These are phyloP conservation scores for Ustilago crameri DNA, from an alignment of 1,284 basidiomycete species.

Conservation along the genomic window DNA sequence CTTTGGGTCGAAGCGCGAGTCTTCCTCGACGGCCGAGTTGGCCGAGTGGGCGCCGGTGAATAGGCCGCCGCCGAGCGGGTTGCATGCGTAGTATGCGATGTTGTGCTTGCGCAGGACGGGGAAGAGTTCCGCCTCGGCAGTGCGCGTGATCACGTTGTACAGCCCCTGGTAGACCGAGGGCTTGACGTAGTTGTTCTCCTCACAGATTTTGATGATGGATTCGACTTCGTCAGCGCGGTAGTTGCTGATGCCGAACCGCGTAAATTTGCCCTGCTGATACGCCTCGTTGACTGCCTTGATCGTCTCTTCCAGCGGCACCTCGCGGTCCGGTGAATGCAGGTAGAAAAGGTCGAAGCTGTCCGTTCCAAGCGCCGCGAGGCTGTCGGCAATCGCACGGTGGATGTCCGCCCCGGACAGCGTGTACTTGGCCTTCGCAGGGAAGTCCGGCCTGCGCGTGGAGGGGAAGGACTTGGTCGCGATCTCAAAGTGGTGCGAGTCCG, in stretches of 20 bases:
- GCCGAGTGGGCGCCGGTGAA: constrained; percentile 35
- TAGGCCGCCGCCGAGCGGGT: constrained; percentile 63
- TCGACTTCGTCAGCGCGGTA: constrained; percentile 75
- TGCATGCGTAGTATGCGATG: constrained; percentile 70
- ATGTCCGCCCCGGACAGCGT: constrained; percentile 70
- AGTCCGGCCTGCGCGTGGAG: constrained; percentile 28
- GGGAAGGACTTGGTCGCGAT: constrained; percentile 69
- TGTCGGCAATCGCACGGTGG: constrained; percentile 47
- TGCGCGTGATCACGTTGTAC: constrained; percentile 54
- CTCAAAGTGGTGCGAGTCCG: constrained; percentile 30
- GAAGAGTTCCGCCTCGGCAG: constrained; percentile 46
- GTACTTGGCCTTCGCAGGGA: constrained; percentile 33
- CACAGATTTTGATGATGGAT: constrained; percentile 75
- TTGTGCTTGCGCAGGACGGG: constrained; percentile 71
- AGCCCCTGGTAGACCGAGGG: constrained; percentile 78
- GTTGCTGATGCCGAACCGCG: constrained; percentile 73
- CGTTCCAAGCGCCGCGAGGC: constrained; percentile 67
- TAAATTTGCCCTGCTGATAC: constrained; percentile 72
- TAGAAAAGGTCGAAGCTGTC: constrained; percentile 72
- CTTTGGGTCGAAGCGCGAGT: constrained; percentile 50
- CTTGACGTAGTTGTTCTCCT: constrained; percentile 73
- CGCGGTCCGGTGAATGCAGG: constrained; percentile 73
- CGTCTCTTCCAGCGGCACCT: constrained; percentile 71
- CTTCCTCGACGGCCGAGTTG: constrained; percentile 13
- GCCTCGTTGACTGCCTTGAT: constrained; percentile 72